Evolutionary conservation across 106 monocot species (phyloP), one percentile per base, ranked within the genome.

Genomic region (Hemerocallis citrina): DNA sequence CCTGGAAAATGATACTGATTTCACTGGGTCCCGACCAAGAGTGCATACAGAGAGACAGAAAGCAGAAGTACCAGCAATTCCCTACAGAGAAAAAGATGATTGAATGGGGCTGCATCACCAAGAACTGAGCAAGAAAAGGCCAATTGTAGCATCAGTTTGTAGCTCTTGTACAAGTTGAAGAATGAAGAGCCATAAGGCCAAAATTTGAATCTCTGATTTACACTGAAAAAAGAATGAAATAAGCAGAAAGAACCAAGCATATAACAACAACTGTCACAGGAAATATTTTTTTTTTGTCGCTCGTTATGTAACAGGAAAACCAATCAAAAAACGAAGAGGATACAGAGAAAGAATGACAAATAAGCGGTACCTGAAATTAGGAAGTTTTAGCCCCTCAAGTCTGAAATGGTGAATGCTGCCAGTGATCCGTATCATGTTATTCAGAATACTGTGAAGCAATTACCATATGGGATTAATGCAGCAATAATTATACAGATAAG

Each of bases 331-430:
- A 5, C 22, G 34, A 34, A 6, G n/a, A n/a, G n/a, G n/a, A n/a
- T n/a, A n/a, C n/a, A n/a, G n/a, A n/a, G n/a, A n/a, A n/a, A n/a
- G 59, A 59, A 59, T 39, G 59, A 59, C 59, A 59, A 59, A 31
- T 59, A 34, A 65, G 23, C 34, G 36, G 29, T 21, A 39, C 61
- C 61, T 44, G 61, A 43, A 44, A 29, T 27, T 62, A 30, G 17
- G 44, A 62, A 59, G 23, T 24, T n/a, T n/a, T n/a, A n/a, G n/a
- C n/a, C n/a, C n/a, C n/a, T n/a, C n/a, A 5, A 11, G 23, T 10
- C 30, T 0, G 21, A 21, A 57, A 20, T 21, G 13, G 35, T 57
- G 17, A 57, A 19, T 21, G 35, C n/a, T 34, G 7, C 11, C 34
- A 1, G 1, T 57, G 7, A 21, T 30, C 36, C 57, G 7, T 35